Conservation (phyloP, 768 basidiomycete genomes). For the Clavaria fumosa region DNA sequence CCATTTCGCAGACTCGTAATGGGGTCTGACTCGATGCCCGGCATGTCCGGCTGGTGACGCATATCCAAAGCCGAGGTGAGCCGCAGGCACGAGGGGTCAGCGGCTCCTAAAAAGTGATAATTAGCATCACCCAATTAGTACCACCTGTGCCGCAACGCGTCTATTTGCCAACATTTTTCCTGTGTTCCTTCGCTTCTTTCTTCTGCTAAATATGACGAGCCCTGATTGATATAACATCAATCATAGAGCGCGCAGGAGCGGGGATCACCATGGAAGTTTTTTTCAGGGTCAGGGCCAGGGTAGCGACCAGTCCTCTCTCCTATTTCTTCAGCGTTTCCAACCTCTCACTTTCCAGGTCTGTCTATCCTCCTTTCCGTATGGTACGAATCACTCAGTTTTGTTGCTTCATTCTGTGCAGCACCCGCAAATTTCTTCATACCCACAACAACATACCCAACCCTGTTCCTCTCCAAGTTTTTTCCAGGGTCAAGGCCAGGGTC, state of each 20-base stretch:
- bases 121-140: too few relatives aligned
- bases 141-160: too few relatives aligned
- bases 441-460: constrained; percentile 46
- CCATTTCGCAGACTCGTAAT: too few relatives aligned
- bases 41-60: too few relatives aligned
- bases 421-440: constrained; percentile 20
- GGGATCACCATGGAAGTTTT: constrained; percentile 40
- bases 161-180: too few relatives aligned
- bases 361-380: constrained; percentile 26
- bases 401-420: constrained; percentile 38
- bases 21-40: too few relatives aligned
- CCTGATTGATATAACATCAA: too few relatives aligned
- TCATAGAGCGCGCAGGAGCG: constrained; percentile 39
- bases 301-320: constrained; percentile 81
- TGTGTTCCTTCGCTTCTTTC: constrained; percentile 34
- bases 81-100: too few relatives aligned
- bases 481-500: too few relatives aligned
- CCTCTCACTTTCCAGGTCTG: constrained; percentile 85
- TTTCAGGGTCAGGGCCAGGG: constrained; percentile 66
- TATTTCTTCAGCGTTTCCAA: constrained; percentile 73
- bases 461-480: constrained; percentile 54
- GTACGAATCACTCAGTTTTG: constrained; percentile 42
- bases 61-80: too few relatives aligned
- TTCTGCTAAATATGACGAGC: constrained; percentile 46
- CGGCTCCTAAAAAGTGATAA: too few relatives aligned